phyloP scores from a whole-genome alignment of 2,329 filamentous ascomycete species.

The Alternaria alternata region DNA sequence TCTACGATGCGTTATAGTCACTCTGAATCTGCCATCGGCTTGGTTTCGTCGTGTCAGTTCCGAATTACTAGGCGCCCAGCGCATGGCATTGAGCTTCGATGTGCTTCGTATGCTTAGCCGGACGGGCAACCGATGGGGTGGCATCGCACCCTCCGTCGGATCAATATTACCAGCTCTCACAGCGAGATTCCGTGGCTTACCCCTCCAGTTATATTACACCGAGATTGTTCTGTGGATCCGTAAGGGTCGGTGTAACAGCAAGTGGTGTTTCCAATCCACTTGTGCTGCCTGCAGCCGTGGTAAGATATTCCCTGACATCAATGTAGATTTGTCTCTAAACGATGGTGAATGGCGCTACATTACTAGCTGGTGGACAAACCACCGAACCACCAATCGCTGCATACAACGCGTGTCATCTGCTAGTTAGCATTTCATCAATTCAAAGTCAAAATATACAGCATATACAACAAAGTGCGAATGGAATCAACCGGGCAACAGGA shows the following conservation, averaged over 20 bases:
- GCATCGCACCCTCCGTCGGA: conserved; percentile 9
- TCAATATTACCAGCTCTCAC: not conserved
- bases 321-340: not conserved
- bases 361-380: not conserved
- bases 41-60: conserved; percentile 1
- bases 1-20: too few species aligned
- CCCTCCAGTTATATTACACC: conserved; percentile 9
- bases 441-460: not conserved
- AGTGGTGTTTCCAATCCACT: not conserved
- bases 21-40: not conserved
- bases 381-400: not conserved
- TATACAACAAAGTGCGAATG: not conserved
- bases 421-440: not conserved
- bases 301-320: not conserved
- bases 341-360: not conserved
- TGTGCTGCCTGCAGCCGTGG: not conserved
- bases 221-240: conserved; percentile 7
- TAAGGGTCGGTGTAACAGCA: not conserved
- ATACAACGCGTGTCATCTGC: not conserved
- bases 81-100: conserved; percentile 22
- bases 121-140: conserved; percentile 13
- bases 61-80: too few species aligned
- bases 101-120: conserved; percentile 30
- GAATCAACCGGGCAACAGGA: not conserved
- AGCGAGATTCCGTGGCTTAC: not conserved